Percentiles rank a stretch among this genome's conserved stretches.
Conservation (phyloP, 805 yeast species). For the Kurtzmaniella fragi region DNA sequence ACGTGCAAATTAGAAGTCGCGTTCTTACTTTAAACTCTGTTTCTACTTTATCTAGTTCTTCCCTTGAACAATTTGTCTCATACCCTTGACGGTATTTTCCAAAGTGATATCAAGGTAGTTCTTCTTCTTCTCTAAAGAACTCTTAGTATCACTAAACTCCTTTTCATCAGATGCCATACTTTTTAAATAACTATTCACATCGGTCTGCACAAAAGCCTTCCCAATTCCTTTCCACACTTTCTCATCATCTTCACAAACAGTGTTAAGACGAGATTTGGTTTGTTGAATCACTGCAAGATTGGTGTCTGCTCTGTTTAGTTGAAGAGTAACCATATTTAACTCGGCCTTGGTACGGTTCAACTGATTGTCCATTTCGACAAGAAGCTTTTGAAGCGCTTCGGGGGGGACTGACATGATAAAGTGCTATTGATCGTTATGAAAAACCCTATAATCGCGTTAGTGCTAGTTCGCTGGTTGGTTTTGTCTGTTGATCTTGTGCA, state of each 20-base stretch:
- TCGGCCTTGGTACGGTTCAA: slow-evolving; percentile 57
- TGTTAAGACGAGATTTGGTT: slow-evolving; percentile 52
- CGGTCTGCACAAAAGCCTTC: slow-evolving; percentile 55
- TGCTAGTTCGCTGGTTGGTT: no score
- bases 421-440: background rate
- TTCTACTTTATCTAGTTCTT: background rate
- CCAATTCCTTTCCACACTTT: slow-evolving; percentile 85
- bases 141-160: slow-evolving; percentile 52
- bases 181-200: slow-evolving; percentile 41
- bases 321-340: slow-evolving; percentile 49
- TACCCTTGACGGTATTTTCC: slow-evolving; percentile 62
- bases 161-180: slow-evolving; percentile 48
- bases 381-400: slow-evolving; percentile 47
- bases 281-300: slow-evolving; percentile 49
- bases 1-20: no score
- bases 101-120: slow-evolving; percentile 71
- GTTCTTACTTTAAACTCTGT: background rate
- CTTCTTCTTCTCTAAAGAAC: slow-evolving; percentile 62
- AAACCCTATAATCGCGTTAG: no score
- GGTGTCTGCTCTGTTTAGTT: slow-evolving; percentile 44
- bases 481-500: no score
- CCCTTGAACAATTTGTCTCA: slow-evolving; percentile 43
- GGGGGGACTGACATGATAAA: slow-evolving; percentile 39
- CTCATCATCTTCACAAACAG: slow-evolving; percentile 35
- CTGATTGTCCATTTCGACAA: slow-evolving; percentile 64